Base-by-base conservation (phyloP, 495 filamentous ascomycete genomes). In the Hyaloscypha finlandica region DNA sequence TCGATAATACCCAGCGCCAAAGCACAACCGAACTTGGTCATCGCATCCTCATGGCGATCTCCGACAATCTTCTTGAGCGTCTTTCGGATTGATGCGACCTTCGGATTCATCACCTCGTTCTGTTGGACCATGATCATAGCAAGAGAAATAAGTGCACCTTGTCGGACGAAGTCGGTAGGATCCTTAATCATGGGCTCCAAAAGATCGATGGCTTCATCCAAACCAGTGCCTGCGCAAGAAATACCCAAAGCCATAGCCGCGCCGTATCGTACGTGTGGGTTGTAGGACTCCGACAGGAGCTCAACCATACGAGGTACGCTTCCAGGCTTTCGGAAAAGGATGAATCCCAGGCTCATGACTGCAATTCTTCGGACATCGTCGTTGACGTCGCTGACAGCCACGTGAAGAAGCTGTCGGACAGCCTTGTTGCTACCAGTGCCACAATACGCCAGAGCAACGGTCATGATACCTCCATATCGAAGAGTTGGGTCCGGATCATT, bases 111-210 rank as follows among this genome's bases (percentile, higher is more conserved):
- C 32, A 88, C 89, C 79, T 96, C 92, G 72, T 97, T 98, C 76
- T 98, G 96, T 79, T 99, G 94, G 25, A 96, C 90, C 83, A 98
- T 86, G 72, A 99, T 97, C 96, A 99, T 98, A 62, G 96, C 86
- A 52, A 97, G 83, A 1, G 93, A 83, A 70, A 99, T 97, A 63
- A 98, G 79, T n/a, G 96, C 95, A 70, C 96, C 96, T 75, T 99
- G 96, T 67, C 96, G 88, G 33, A 99, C 96, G 74, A 99, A 99
- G 81, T 99, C 96, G 60, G 92, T 95, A 19, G 96, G 95, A 74
- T 99, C 96, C 82, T 99, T 99, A 78, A 97, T 93, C 96, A 99
- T 98, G 30, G 96, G 96, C 79, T 99, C 96, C 9, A 99, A 84
- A 33, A 99, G 84, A 70, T 98, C 96, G 69, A 97, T 96, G 3